Conservation (phyloP, 139 green algal species). For the Yamagishiella unicocca region DNA sequence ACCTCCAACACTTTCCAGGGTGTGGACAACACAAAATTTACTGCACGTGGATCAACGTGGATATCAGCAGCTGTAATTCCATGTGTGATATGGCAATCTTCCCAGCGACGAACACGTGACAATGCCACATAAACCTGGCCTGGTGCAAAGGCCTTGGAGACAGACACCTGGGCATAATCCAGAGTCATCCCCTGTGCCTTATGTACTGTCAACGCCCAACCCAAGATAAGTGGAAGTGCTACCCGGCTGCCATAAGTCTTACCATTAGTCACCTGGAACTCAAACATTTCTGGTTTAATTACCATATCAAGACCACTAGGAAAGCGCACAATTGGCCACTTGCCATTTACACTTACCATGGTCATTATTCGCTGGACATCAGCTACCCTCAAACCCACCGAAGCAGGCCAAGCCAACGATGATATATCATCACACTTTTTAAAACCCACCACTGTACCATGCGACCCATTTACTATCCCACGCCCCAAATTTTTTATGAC, state of each 20-base stretch:
- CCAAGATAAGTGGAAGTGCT: not conserved
- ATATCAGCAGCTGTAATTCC: no score
- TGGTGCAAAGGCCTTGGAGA: not conserved
- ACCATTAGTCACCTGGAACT: not conserved
- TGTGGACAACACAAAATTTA: no score
- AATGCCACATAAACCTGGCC: conserved; percentile 6
- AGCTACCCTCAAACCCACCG: not conserved
- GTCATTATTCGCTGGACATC: not conserved
- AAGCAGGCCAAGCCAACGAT: not conserved
- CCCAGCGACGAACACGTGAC: not conserved
- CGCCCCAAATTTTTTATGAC: not conserved
- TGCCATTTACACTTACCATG: not conserved
- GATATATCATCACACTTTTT: not conserved
- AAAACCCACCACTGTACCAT: not conserved
- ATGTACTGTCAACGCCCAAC: not conserved
- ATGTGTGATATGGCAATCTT: not conserved
- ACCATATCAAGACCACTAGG: not conserved
- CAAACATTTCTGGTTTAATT: not conserved
- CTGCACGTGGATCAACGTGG: no score
- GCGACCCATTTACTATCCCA: not conserved
- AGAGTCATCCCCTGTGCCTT: conserved; percentile 4
- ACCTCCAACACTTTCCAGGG: no score
- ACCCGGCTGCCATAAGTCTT: not conserved
- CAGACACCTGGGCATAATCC: not conserved
- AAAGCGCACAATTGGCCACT: not conserved